Percentiles rank a stretch among this genome's conserved stretches.
Conservation (phyloP, 768 basidiomycete species). For the Hypholoma sublateritium region DNA sequence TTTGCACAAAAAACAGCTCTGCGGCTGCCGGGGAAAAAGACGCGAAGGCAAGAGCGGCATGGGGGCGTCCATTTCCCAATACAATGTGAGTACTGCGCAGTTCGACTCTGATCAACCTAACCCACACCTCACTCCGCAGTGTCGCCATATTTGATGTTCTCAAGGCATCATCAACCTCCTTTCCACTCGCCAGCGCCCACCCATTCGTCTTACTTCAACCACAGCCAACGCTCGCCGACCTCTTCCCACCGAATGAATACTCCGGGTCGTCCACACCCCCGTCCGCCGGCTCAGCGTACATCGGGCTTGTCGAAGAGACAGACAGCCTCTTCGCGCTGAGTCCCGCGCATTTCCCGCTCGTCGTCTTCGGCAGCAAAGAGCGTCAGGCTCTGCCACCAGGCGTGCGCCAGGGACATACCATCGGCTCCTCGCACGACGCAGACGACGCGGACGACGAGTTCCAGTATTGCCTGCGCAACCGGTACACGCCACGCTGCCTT, state of each 20-base stretch:
- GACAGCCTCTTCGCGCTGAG: constrained; percentile 86
- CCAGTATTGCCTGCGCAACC: constrained; percentile 17
- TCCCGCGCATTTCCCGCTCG: constrained; percentile 76
- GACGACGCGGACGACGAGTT: constrained; percentile 12
- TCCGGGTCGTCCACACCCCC: constrained; percentile 36
- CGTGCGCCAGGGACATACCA: constrained; percentile 18
- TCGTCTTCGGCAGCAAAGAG: constrained; percentile 55
- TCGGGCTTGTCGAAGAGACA: constrained; percentile 73
- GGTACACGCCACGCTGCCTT: constrained; percentile 45
- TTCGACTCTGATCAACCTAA: neutral
- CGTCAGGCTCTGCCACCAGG: neutral
- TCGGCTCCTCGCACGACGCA: constrained; percentile 18
- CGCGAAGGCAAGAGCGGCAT: constrained; percentile 25
- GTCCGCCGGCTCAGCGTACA: constrained; percentile 68
- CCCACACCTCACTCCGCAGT: constrained; percentile 33
- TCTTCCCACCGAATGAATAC: constrained; percentile 50
- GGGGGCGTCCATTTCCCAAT: constrained; percentile 58
- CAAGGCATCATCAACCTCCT: constrained; percentile 28
- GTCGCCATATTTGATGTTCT: constrained; percentile 85
- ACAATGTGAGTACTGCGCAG: constrained; percentile 58
- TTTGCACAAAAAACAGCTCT: constrained; percentile 35
- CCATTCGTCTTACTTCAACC: constrained; percentile 90
- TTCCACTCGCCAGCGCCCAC: constrained; percentile 27
- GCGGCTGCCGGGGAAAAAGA: constrained; percentile 14
- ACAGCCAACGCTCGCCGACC: constrained; percentile 68